A percentile compares a stretch with the other conserved stretches of the same genome.
Conservation (phyloP, 2,329 filamentous ascomycete species). For the Paradendryphiella salina region DNA sequence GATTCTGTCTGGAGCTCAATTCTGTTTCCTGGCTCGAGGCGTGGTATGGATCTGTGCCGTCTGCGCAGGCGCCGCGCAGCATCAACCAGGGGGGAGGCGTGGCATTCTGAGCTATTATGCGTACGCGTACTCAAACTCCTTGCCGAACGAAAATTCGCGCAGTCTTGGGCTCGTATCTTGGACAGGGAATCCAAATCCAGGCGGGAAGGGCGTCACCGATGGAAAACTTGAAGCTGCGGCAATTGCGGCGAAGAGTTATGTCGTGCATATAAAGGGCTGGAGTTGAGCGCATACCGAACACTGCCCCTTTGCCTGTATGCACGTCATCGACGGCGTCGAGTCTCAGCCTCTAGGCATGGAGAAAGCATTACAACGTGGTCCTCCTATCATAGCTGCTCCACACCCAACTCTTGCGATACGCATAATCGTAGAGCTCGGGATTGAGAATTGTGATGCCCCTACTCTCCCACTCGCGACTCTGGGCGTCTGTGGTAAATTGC, state of each 20-base stretch:
- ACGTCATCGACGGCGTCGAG: not conserved
- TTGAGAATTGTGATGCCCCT: not conserved
- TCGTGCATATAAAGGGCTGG: not conserved
- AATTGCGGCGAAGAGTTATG: not conserved
- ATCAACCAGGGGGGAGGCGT: not conserved
- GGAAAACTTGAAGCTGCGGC: not conserved
- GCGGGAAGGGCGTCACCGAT: not conserved
- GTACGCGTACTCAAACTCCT: not conserved
- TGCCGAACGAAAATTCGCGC: not conserved
- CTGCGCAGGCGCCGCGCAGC: not conserved
- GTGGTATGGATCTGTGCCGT: not conserved
- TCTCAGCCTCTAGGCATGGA: not conserved
- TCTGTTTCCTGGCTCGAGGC: not conserved
- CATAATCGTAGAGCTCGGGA: not conserved
- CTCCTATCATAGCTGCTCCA: not conserved
- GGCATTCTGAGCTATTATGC: not conserved
- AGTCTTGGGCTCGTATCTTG: not conserved
- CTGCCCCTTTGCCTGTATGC: constrained; percentile 1
- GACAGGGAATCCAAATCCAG: not conserved
- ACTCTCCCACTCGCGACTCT: not conserved
- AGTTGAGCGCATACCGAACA: not conserved
- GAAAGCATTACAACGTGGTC: not conserved
- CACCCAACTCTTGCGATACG: not conserved
- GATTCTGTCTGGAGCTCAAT: not conserved
- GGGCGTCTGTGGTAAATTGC: constrained; percentile 1